These are phyloP conservation scores for Murraya koenigii DNA, from an alignment of 345 rosid genomes.

Conservation along the genomic window DNA sequence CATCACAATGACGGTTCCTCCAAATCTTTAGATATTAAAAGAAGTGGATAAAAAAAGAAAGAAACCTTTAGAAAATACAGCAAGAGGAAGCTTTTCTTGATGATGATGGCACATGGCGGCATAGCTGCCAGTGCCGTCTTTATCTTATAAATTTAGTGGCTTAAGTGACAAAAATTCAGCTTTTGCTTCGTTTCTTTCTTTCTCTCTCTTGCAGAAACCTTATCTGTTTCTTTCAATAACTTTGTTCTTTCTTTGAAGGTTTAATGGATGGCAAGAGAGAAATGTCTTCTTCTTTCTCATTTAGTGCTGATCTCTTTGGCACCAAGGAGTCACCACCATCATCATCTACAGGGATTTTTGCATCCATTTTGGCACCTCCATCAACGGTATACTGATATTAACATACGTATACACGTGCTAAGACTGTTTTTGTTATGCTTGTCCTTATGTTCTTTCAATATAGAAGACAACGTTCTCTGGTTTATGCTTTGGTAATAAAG, in stretches of 20 bases:
- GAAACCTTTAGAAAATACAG: background rate
- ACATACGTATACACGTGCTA: background rate
- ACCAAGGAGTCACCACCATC: constrained; percentile 49
- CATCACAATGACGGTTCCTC: constrained; percentile 15
- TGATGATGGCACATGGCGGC: constrained; percentile 40
- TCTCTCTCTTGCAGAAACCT: background rate
- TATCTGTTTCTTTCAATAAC: background rate
- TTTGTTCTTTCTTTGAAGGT: background rate
- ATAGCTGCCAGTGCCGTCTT: constrained; percentile 20
- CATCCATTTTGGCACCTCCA: constrained; percentile 65
- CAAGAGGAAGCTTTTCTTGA: background rate
- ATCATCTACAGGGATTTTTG: constrained; percentile 51
- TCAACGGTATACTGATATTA: constrained; percentile 34
- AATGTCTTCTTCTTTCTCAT: constrained; percentile 45
- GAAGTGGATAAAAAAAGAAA: background rate
- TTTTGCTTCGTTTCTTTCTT: background rate
- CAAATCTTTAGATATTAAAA: background rate
- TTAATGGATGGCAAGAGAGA: constrained; percentile 56
- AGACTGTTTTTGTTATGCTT: background rate
- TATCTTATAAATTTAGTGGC: constrained; percentile 23
- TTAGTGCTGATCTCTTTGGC: constrained; percentile 66
- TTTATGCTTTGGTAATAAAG: background rate
- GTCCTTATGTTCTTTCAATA: background rate
- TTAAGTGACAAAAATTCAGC: background rate
- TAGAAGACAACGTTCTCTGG: background rate